phyloP scores from a whole-genome alignment of 106 monocot genomes.

The Dendrobium nobile region DNA sequence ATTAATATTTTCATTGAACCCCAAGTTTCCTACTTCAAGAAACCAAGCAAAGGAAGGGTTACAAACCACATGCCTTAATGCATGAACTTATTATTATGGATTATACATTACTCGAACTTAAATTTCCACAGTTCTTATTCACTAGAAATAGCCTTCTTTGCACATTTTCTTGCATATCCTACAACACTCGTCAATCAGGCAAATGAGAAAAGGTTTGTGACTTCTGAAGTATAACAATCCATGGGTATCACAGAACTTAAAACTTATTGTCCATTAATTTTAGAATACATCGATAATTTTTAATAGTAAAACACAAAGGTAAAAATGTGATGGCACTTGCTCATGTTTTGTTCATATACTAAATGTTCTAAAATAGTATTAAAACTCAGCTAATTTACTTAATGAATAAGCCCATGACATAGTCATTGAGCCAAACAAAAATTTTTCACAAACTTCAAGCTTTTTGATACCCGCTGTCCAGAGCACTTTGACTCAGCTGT shows the following conservation, averaged over 20 bases:
- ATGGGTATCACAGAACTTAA: neutral
- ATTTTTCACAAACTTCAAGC: neutral
- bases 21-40: neutral
- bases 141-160: neutral
- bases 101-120: neutral
- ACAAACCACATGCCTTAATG: neutral
- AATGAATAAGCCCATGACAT: neutral
- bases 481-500: neutral
- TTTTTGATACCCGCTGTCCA: neutral
- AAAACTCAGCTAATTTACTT: neutral
- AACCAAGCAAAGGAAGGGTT: neutral
- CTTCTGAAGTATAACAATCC: neutral
- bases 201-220: neutral
- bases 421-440: neutral
- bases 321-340: neutral
- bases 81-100: neutral
- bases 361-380: neutral
- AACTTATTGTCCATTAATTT: neutral
- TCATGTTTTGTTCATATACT: neutral
- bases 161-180: neutral
- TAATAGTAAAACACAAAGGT: too few species aligned
- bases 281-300: neutral
- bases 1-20: neutral
- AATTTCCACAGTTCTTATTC: neutral
- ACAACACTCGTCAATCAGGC: neutral